Percentiles rank a stretch among this genome's conserved stretches.
phyloP scores from a whole-genome alignment of 371 early-diverging fungal genomes.

The Mortierella polycephala region DNA sequence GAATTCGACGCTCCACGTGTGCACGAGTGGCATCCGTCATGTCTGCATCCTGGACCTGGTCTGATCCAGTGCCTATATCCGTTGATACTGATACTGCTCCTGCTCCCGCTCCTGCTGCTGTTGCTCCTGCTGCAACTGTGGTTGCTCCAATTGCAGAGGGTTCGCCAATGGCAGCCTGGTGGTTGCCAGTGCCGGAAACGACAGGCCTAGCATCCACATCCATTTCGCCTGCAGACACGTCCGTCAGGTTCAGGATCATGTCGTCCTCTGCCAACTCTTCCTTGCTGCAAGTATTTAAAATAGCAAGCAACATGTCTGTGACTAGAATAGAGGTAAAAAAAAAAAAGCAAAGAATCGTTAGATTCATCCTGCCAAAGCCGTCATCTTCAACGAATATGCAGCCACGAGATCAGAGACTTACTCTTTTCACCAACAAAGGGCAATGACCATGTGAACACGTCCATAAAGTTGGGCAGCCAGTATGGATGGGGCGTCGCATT shows the following conservation, averaged over 20 bases:
- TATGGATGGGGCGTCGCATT: constrained; percentile 93
- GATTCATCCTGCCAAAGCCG: too few relatives aligned
- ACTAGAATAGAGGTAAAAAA: constrained; percentile 59
- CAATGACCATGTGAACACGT: constrained; percentile 97
- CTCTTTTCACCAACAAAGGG: constrained; percentile 99
- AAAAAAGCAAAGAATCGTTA: background rate
- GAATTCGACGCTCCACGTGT: constrained; percentile 48
- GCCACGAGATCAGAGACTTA: constrained; percentile 49
- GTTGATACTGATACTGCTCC: background rate
- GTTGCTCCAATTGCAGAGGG: too few relatives aligned
- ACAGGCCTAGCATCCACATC: constrained; percentile 24
- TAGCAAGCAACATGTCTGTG: constrained; percentile 95
- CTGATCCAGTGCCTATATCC: background rate
- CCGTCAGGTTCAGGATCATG: constrained; percentile 25
- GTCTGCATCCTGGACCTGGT: background rate
- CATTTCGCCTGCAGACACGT: constrained; percentile 10
- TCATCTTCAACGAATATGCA: too few relatives aligned
- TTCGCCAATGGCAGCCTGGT: too few relatives aligned
- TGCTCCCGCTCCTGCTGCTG: background rate
- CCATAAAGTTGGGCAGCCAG: constrained; percentile 96
- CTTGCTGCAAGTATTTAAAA: constrained; percentile 92
- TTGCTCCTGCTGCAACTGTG: background rate
- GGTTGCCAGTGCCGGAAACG: constrained; percentile 1
- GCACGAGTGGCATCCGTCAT: constrained; percentile 1
- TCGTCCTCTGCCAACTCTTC: constrained; percentile 73